Base-by-base conservation (phyloP, 2,329 filamentous ascomycete genomes). In the Ploettnerulaceae sp. region DNA sequence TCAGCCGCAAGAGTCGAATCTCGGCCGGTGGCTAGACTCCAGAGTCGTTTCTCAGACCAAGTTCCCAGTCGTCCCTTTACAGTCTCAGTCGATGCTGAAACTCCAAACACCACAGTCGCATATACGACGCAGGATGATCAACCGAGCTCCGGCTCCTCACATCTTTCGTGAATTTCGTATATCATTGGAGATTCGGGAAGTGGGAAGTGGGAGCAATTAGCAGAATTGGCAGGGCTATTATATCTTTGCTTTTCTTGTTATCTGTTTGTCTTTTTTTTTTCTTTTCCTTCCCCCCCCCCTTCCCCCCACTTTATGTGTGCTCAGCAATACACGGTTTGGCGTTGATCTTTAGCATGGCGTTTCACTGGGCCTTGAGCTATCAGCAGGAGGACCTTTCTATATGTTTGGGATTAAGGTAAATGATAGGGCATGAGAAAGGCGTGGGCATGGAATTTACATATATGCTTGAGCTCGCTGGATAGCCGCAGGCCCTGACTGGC, bases 341-440 rank as follows among this genome's bases (percentile, higher is more conserved):
- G 44, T 46, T 46, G 26, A 7, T 32, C 24, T 31, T 39, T 39
- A 46, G 44, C 44, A 46, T 34, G 44, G 44, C 35, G 44, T 46
- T 40, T 17, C 21, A 40, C n/a, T 26, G 28, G 43, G 15, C 25
- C 32, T 18, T 45, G 39, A 24, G 20, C n/a, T 33, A 24, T 25
- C 21, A 17, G 9, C 9, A 11, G 12, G 7, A 5, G 28, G 8
- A 21, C 22, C 24, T 21, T 28, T 29, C 20, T n/a, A 14, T 6
- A 21, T 7, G 7, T 28, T 7, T 28, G 32, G 15, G n/a, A 14
- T 18, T 18, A 12, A 22, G 33, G 8, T 11, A 24, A 22, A 14
- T n/a, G 20, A 22, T n/a, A n/a, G n/a, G n/a, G n/a, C n/a, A n/a
- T n/a, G n/a, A n/a, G n/a, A n/a, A n/a, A n/a, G n/a, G n/a, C n/a